Evolutionary conservation across 2,329 filamentous ascomycete species (phyloP), one percentile per base, ranked within the genome.

Genomic region (Xylaria sp.): DNA sequence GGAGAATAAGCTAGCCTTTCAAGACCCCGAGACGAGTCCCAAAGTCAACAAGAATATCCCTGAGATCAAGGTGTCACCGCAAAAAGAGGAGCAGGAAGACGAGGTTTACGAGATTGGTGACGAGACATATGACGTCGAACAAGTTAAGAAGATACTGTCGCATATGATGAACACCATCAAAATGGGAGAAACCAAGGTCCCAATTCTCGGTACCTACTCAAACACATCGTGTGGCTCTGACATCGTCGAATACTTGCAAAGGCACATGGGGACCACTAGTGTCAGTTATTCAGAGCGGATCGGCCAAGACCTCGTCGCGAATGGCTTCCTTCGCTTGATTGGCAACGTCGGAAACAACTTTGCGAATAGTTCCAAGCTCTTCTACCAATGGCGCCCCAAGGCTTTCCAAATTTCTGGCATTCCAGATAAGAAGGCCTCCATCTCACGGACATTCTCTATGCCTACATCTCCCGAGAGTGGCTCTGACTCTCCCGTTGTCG

Each of bases 1-100:
- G 78, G 96, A 99, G 81, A 97, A 97, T 77, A 98, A 99, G 79
- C 85, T 99, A 57, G 95, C 93, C 38, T 99, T 99, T 78, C 93
- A 97, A 76, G 92, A 93, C 67, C 92, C 93, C 2, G 86, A 89
- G 70, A 81, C 76, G 33, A 93, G 90, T 75, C 89, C 90, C 3
- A 82, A 87, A 75, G 65, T 65, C 41, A 71, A 70, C 61, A 83
- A 86, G 56, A 76, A 78, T 35, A 90, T 92, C 40, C 91, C 91
- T 44, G 93, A 93, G 73, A 96, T 99, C 77, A 96, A 97, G 76
- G 88, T 98, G 40, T 87, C 90, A 19, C 84, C 90, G 46, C 85
- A 87, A 66, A 82, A 85, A 61, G 85, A 86, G 58, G 84, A 85
- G 13, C 83, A 85, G 44, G 86, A 91, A n/a, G 90, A 94, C 29